Evolutionary conservation across 1,139 yeast species (phyloP).

Genomic region (Geotrichum siamense): DNA sequence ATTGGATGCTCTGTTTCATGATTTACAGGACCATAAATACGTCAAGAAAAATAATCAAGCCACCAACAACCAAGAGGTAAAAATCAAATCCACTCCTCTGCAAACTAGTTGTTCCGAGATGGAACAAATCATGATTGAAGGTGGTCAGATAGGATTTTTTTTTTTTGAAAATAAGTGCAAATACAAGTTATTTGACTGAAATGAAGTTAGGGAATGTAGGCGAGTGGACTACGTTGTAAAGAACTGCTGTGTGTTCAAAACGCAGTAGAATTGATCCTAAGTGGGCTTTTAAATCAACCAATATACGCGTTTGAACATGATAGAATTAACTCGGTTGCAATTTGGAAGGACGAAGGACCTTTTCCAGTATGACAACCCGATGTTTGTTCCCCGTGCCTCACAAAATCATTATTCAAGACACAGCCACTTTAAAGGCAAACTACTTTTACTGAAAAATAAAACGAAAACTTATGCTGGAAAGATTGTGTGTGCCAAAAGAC

Average conservation of each 20-base stretch:
- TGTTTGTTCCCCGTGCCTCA: not conserved
- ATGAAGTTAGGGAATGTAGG: constrained; percentile 24
- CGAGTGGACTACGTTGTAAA: constrained; percentile 28
- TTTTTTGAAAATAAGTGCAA: constrained; percentile 28
- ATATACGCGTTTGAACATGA: constrained; percentile 45
- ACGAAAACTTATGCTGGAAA: constrained; percentile 31
- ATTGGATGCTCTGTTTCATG: constrained; percentile 36
- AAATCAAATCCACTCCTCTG: not conserved
- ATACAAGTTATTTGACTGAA: constrained; percentile 32
- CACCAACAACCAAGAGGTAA: not conserved
- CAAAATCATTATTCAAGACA: constrained; percentile 15
- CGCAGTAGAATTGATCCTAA: constrained; percentile 38
- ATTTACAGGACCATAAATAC: constrained; percentile 36
- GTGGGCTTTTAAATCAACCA: constrained; percentile 33
- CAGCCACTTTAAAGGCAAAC: constrained; percentile 33
- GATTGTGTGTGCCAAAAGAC: constrained; percentile 27
- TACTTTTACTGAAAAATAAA: constrained; percentile 27
- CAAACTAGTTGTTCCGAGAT: constrained; percentile 18
- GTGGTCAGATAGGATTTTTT: no score
- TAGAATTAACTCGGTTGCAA: constrained; percentile 36
- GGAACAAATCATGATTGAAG: constrained; percentile 19
- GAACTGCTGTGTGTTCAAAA: constrained; percentile 36
- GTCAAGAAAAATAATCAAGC: constrained; percentile 3
- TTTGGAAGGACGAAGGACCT: constrained; percentile 40
- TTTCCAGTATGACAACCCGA: constrained; percentile 24